phyloP scores from a whole-genome alignment of 768 basidiomycete species.

The Clavulina sp. region DNA sequence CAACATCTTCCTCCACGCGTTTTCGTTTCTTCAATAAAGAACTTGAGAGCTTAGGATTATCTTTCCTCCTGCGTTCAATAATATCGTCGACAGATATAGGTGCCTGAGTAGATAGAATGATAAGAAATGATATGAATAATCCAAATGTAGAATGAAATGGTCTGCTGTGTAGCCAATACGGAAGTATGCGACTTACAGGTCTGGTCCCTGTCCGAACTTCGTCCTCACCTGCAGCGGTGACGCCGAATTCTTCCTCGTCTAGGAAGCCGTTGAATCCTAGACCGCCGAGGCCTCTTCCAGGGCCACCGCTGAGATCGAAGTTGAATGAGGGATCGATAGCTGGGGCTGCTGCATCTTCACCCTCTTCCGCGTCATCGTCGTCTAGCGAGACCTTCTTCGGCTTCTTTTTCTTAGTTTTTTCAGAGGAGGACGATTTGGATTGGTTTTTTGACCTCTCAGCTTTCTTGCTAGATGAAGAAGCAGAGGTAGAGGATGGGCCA shows the following conservation, averaged over 20 bases:
- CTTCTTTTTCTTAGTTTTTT: constrained; percentile 12
- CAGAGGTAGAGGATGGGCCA: too few species aligned
- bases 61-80: constrained; percentile 38
- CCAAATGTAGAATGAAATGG: constrained; percentile 3
- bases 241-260: constrained; percentile 43
- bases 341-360: constrained; percentile 29
- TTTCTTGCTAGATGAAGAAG: too few species aligned
- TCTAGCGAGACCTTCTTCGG: constrained; percentile 12
- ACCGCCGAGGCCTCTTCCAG: too few species aligned
- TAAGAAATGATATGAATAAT: not conserved
- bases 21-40: constrained; percentile 1
- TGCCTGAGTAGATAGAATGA: constrained; percentile 24
- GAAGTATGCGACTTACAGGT: constrained; percentile 32
- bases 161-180: too few species aligned
- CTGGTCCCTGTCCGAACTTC: constrained; percentile 43
- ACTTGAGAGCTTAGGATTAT: constrained; percentile 45
- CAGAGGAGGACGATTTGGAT: constrained; percentile 11
- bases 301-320: constrained; percentile 64
- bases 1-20: constrained; percentile 3
- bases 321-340: constrained; percentile 65
- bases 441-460: constrained; percentile 4
- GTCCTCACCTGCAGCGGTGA: constrained; percentile 28
- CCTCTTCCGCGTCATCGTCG: constrained; percentile 24
- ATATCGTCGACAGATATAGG: constrained; percentile 88
- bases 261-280: too few species aligned